A percentile compares a stretch with the other conserved stretches of the same genome.
These are phyloP conservation scores for Asterophora lycoperdoides DNA, from an alignment of 768 basidiomycete species.

Conservation along the genomic window DNA sequence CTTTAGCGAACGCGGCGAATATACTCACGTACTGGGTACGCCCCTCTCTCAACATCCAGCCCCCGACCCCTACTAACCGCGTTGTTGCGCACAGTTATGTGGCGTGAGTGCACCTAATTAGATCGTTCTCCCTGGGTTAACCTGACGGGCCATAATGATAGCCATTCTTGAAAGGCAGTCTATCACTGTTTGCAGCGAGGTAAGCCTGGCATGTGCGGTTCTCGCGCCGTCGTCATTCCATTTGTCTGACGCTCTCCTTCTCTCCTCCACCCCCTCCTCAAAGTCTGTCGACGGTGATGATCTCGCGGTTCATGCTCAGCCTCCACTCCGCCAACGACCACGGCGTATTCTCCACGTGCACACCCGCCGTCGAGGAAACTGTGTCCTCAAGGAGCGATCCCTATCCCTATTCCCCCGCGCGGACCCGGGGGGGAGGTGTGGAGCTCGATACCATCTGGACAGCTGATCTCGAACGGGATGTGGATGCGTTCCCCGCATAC, in stretches of 20 bases:
- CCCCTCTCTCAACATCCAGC: background rate
- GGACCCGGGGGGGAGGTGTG: background rate
- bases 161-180: background rate
- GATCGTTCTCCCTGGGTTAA: background rate
- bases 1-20: background rate
- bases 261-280: too few relatives aligned
- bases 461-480: background rate
- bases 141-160: background rate
- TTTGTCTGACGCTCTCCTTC: too few relatives aligned
- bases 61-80: background rate
- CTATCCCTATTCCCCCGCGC: background rate
- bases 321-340: background rate
- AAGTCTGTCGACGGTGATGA: conserved; percentile 5
- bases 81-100: background rate
- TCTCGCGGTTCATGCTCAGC: conserved; percentile 3
- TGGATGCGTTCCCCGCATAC: too few relatives aligned
- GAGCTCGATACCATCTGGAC: conserved; percentile 5
- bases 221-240: background rate
- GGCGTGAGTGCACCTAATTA: background rate
- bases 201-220: background rate
- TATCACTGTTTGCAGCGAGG: conserved; percentile 2
- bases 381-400: background rate
- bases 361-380: background rate
- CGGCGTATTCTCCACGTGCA: background rate
- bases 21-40: conserved; percentile 1